Conservation (phyloP, 2,329 filamentous ascomycete genomes). For the Fusarium azukiicola region DNA sequence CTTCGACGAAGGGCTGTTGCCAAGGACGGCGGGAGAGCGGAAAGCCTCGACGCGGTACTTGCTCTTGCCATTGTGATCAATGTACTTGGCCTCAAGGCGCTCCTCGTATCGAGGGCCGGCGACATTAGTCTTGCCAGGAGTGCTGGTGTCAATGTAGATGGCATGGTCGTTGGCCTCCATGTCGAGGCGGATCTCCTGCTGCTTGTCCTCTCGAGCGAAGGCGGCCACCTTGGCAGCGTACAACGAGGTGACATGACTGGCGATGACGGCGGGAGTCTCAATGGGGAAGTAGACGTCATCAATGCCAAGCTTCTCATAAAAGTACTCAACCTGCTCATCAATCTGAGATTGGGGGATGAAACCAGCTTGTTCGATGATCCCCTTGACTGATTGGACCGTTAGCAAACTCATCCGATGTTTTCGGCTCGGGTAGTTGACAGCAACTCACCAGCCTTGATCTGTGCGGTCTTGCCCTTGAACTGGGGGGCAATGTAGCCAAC, state of each 20-base stretch:
- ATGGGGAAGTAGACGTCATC: slow-evolving; percentile 99
- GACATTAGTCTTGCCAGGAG: slow-evolving; percentile 88
- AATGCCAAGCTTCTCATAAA: slow-evolving; percentile 98
- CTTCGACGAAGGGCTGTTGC: slow-evolving; percentile 85
- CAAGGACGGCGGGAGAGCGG: slow-evolving; percentile 91
- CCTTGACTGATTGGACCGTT: too few relatives aligned
- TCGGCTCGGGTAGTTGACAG: too few relatives aligned
- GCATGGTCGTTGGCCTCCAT: slow-evolving; percentile 98
- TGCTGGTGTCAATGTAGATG: slow-evolving; percentile 99
- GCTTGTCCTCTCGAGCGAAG: slow-evolving; percentile 95
- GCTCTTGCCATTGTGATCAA: slow-evolving; percentile 87
- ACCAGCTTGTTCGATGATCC: slow-evolving; percentile 87
- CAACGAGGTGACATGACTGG: slow-evolving; percentile 96
- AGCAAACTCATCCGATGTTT: too few relatives aligned
- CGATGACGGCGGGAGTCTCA: slow-evolving; percentile 91
- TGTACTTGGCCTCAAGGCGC: slow-evolving; percentile 96
- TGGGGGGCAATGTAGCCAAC: slow-evolving; percentile 97
- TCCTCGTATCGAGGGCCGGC: slow-evolving; percentile 95
- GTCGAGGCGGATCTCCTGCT: slow-evolving; percentile 95
- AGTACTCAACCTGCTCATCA: slow-evolving; percentile 94
- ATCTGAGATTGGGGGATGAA: slow-evolving; percentile 94
- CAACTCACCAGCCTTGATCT: too few relatives aligned
- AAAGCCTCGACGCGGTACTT: slow-evolving; percentile 99
- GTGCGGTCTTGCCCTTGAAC: slow-evolving; percentile 94
- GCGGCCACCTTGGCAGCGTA: slow-evolving; percentile 98